Evolutionary conservation across 371 early-diverging fungal species (phyloP).

Genomic region (Encephalitozoon cuniculi): DNA sequence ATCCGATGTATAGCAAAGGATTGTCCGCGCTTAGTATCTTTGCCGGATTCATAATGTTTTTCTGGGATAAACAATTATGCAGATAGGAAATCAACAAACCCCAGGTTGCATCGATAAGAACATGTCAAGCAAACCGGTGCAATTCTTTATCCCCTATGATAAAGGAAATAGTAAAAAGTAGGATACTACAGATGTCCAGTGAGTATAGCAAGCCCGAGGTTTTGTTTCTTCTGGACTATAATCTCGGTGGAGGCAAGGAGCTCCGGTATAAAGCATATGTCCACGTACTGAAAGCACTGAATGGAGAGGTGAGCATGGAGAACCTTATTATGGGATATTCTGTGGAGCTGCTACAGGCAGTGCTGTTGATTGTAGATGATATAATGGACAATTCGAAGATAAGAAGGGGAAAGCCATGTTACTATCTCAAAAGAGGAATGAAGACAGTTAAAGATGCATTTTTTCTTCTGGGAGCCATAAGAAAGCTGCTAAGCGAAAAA

Average conservation of each 20-base stretch:
- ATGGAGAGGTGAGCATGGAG: not conserved
- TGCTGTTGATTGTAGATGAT: slow-evolving; percentile 88
- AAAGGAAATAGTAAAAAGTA: slow-evolving; percentile 6
- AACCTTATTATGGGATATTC: not conserved
- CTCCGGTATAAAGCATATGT: not conserved
- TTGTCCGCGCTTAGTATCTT: not conserved
- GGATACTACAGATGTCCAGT: not conserved
- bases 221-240: not conserved
- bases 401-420: slow-evolving; percentile 84
- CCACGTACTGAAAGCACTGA: not conserved
- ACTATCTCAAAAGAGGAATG: slow-evolving; percentile 78
- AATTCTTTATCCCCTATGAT: not conserved
- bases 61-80: not conserved
- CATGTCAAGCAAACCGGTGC: not conserved
- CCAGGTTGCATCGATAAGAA: not conserved
- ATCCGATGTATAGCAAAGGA: not conserved
- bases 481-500: not conserved
- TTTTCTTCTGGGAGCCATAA: slow-evolving; percentile 67
- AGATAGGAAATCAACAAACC: not conserved
- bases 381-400: slow-evolving; percentile 87
- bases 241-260: slow-evolving; percentile 2
- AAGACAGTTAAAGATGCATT: slow-evolving; percentile 85
- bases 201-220: not conserved
- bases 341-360: slow-evolving; percentile 68
- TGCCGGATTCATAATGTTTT: not conserved